Base-by-base conservation (phyloP, 78 protist species). In the Isochrysis galbana region DNA sequence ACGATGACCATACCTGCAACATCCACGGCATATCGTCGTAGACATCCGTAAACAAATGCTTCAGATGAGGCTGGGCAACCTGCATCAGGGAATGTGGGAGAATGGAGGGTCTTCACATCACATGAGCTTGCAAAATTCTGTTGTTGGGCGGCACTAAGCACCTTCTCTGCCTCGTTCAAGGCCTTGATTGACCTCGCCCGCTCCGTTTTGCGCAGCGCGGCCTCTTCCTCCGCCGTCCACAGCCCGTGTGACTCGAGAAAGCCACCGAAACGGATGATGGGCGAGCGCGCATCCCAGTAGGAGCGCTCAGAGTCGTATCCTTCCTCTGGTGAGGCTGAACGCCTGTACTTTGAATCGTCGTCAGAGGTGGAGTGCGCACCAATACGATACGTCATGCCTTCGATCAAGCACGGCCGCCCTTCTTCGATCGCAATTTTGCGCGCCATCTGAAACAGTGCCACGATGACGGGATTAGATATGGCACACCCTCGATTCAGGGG, bases 281-380 rank as follows among this genome's bases (percentile, higher is more conserved):
- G 98, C 42, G 94, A 94, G 51, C 48, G 69, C n/a, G 83, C 94
- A 39, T 74, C 42, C 94, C 94, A 95, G 67, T 89, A 32, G 55
- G 94, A 90, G 67, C 96, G 94, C 89, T 98, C 99, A 21, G 29
- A 3, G 47, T 77, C 84, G 84, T 39, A 77, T 7, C 84, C 84
- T 32, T 4, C 47, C 47, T 39, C 84, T 5, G 84, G 84, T 2
- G n/a, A 2, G 34, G 84, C 92, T 3, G 48, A 11, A 41, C 92
- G 70, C n/a, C 99, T 95, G 93, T 98, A 98, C 61, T 97, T 93
- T 17, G 97, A 69, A 11, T 98, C 95, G 80, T 98, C 99, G 67
- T 98, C 99, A 74, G 97, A 94, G n/a, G 99, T 97, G 34, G 96
- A 93, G 95, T 98, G 99, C 93, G 74, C 74, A 32, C 74, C 74